A percentile compares a stretch with the other conserved stretches of the same genome.
Evolutionary conservation across 2,329 filamentous ascomycete genomes (phyloP).

Genomic region (Cladosporium colombiae): DNA sequence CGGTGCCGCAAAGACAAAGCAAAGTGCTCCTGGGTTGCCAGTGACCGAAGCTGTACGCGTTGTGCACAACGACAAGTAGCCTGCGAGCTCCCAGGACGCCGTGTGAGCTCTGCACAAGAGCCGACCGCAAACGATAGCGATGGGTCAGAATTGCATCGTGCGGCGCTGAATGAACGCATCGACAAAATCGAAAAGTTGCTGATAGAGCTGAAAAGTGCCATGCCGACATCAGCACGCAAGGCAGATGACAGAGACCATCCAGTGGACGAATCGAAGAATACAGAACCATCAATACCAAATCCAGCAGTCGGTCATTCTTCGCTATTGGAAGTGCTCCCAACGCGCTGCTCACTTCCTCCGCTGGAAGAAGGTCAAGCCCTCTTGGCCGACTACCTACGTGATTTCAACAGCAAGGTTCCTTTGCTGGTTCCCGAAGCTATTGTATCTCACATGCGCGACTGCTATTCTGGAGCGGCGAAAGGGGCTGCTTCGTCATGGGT

Average conservation of each 20-base stretch:
- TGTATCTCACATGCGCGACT: neutral
- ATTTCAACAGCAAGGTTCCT: neutral
- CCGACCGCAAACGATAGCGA: neutral
- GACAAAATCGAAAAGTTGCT: neutral
- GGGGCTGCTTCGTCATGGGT: neutral
- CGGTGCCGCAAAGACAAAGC: neutral
- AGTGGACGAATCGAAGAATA: neutral
- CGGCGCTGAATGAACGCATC: neutral
- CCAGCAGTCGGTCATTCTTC: neutral
- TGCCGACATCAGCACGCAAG: neutral
- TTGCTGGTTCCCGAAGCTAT: neutral
- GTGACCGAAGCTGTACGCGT: neutral
- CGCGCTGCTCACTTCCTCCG: neutral
- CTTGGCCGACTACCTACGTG: neutral
- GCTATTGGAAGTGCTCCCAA: neutral
- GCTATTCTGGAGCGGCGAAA: neutral
- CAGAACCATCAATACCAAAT: neutral
- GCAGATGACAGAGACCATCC: neutral
- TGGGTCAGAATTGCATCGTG: neutral
- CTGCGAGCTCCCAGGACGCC: neutral
- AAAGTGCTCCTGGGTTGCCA: neutral
- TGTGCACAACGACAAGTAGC: neutral
- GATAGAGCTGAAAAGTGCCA: neutral
- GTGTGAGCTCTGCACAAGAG: neutral
- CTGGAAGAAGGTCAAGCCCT: neutral